phyloP scores from a whole-genome alignment of 177 flowering plant genomes.

The Vitis hybrid region DNA sequence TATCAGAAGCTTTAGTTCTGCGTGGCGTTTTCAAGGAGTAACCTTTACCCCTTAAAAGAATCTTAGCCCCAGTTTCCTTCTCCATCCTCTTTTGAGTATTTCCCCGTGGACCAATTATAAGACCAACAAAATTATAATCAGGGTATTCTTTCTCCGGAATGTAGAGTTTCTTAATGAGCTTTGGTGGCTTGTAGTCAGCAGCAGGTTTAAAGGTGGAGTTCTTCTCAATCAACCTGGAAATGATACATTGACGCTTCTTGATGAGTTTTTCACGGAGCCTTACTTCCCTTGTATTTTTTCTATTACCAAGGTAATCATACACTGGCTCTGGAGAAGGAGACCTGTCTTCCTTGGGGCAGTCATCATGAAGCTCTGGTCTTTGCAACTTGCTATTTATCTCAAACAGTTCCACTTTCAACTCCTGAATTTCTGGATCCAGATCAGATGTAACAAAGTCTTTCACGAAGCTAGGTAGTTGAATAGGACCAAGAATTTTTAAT shows the following conservation, averaged over 20 bases:
- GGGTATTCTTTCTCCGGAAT: conserved; percentile 51
- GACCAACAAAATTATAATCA: conserved; percentile 44
- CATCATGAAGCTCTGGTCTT: conserved; percentile 19
- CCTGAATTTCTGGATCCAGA: conserved; percentile 16
- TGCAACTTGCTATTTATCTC: conserved; percentile 28
- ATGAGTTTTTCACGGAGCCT: conserved; percentile 28
- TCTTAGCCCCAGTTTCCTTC: conserved; percentile 46
- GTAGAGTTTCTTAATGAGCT: conserved; percentile 40
- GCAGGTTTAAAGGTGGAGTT: conserved; percentile 35
- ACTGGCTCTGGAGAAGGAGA: conserved; percentile 36
- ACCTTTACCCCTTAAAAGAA: conserved; percentile 41
- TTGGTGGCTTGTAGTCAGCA: conserved; percentile 23
- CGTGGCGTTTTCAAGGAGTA: conserved; percentile 2
- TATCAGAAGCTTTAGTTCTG: conserved; percentile 19
- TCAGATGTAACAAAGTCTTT: conserved; percentile 9
- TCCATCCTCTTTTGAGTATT: conserved; percentile 46
- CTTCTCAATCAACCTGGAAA: conserved; percentile 35
- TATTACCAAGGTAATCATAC: conserved; percentile 20
- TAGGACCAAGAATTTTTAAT: conserved; percentile 40
- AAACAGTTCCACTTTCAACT: conserved; percentile 22
- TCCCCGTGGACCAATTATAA: conserved; percentile 49
- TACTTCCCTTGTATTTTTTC: conserved; percentile 25
- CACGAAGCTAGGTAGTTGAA: conserved; percentile 35
- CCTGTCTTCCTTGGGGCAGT: conserved; percentile 21
- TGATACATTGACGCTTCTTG: conserved; percentile 26